A percentile compares a stretch with the other conserved stretches of the same genome.
These are phyloP conservation scores for Trypanosoma brucei DNA, from an alignment of 208 protist genomes.

Conservation along the genomic window DNA sequence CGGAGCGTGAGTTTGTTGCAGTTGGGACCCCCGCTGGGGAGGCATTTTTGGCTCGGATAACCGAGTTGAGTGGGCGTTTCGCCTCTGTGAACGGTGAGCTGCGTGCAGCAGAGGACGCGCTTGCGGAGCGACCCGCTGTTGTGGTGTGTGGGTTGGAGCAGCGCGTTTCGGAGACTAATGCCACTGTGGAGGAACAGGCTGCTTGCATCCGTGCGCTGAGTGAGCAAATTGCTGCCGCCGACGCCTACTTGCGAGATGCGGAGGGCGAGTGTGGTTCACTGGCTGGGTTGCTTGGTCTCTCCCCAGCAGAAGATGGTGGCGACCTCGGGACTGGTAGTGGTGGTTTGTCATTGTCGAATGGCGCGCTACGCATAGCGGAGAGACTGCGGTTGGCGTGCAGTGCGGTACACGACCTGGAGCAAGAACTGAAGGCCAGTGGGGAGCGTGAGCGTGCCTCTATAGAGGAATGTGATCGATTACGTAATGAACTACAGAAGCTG, in stretches of 20 bases:
- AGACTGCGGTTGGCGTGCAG: neutral
- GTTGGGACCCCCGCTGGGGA: neutral
- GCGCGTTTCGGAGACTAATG: neutral
- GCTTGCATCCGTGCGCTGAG: neutral
- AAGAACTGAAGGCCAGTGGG: neutral
- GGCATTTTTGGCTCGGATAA: neutral
- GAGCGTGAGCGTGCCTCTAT: neutral
- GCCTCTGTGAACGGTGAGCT: neutral
- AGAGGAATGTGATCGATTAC: neutral
- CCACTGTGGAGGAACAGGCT: neutral
- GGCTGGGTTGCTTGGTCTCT: neutral
- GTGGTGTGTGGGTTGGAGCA: neutral
- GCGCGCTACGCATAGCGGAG: neutral
- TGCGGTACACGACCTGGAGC: neutral
- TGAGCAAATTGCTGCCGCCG: constrained; percentile 4
- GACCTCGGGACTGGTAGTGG: too few species aligned
- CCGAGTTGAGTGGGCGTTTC: neutral
- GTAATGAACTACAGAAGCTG: neutral
- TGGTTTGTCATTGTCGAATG: neutral
- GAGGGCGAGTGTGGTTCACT: constrained; percentile 6
- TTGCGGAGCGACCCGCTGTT: neutral
- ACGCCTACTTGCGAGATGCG: neutral
- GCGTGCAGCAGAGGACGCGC: neutral
- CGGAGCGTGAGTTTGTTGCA: neutral
- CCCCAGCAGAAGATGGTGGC: too few species aligned